phyloP scores from a whole-genome alignment of 2,329 filamentous ascomycete species.

The Aspergillus neotritici region DNA sequence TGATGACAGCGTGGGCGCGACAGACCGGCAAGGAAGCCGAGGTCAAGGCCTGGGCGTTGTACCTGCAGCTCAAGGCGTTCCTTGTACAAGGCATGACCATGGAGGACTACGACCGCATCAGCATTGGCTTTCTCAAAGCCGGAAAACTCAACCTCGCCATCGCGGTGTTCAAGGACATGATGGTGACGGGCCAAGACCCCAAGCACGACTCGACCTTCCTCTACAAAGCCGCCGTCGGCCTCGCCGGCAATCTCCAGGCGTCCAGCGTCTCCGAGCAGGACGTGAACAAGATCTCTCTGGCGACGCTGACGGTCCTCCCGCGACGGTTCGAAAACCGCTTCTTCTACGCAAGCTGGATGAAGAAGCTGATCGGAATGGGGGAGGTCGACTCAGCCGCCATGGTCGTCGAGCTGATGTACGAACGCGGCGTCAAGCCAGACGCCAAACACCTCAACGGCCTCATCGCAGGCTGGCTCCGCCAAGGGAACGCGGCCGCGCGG shows the following conservation, averaged over 20 bases:
- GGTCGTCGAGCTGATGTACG: slow-evolving; percentile 70
- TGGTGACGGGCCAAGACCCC: slow-evolving; percentile 54
- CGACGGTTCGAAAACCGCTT: slow-evolving; percentile 61
- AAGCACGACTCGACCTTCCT: slow-evolving; percentile 41
- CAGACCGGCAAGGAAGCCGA: slow-evolving; percentile 46
- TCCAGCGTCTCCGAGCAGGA: slow-evolving; percentile 38
- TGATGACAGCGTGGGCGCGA: slow-evolving; percentile 63
- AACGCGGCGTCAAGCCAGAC: slow-evolving; percentile 61
- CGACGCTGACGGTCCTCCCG: slow-evolving; percentile 50
- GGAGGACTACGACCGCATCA: slow-evolving; percentile 69
- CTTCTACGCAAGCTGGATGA: slow-evolving; percentile 84
- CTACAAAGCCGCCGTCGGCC: slow-evolving; percentile 38
- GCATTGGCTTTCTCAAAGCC: slow-evolving; percentile 63
- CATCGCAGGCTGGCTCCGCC: slow-evolving; percentile 70
- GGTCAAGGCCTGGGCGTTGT: slow-evolving; percentile 61
- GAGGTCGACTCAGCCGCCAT: slow-evolving; percentile 65
- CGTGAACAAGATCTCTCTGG: slow-evolving; percentile 45
- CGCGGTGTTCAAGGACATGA: slow-evolving; percentile 82
- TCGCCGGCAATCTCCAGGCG: slow-evolving; percentile 38
- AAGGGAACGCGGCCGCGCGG: slow-evolving; percentile 50
- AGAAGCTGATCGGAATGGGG: slow-evolving; percentile 68
- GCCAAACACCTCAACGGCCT: slow-evolving; percentile 76
- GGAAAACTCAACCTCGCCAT: slow-evolving; percentile 63
- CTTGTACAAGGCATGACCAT: slow-evolving; percentile 60
- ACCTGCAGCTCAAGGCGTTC: slow-evolving; percentile 57